Base-by-base conservation (phyloP, 2,329 filamentous ascomycete genomes). In the Neonectria ditissima region DNA sequence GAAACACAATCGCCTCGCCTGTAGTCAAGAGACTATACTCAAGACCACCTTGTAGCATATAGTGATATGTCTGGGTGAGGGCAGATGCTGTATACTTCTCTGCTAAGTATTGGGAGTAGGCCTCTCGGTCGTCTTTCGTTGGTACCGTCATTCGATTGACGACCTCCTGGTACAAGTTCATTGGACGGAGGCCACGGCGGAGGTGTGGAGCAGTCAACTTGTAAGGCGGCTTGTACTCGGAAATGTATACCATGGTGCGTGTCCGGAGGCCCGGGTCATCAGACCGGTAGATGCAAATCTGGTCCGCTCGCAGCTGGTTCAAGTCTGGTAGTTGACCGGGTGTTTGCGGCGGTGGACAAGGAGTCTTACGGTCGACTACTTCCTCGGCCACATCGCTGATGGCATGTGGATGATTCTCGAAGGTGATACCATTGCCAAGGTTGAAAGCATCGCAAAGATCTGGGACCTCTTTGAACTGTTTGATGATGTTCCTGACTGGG, bases 161-260 rank as follows among this genome's bases (percentile, higher is more conserved):
- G 1, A n/a, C 24, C 6, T 47, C 13, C 6, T 47, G 8, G 7
- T 11, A 47, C 28, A n/a, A 28, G 26, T 47, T 16, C 3, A n/a
- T 47, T 8, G 13, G 10, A 11, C 22, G 6, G 44, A 47, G 22
- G 7, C 44, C 4, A 11, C 8, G 22, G 24, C 13, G 5, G 28
- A 47, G 44, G 24, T 81, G 76, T 16, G 66, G 68, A 32, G 77
- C 70, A 14, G 79, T 79, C 2, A 86, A 69, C 68, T 84, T 83
- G 68, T 84, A 77, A 1, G 80, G 82, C 16, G 80, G 69, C 48
- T 84, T 86, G 67, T 83, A 82, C 72, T 86, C 78, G 32, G 75
- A 73, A 47, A 81, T 61, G 32, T 74, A 77, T n/a, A 71, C 56
- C 56, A 77, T 75, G 4, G 13, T 65, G 2, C 8, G 8, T 28